These are phyloP conservation scores for Penicillium pulvis DNA, from an alignment of 495 filamentous ascomycete species.

Conservation along the genomic window DNA sequence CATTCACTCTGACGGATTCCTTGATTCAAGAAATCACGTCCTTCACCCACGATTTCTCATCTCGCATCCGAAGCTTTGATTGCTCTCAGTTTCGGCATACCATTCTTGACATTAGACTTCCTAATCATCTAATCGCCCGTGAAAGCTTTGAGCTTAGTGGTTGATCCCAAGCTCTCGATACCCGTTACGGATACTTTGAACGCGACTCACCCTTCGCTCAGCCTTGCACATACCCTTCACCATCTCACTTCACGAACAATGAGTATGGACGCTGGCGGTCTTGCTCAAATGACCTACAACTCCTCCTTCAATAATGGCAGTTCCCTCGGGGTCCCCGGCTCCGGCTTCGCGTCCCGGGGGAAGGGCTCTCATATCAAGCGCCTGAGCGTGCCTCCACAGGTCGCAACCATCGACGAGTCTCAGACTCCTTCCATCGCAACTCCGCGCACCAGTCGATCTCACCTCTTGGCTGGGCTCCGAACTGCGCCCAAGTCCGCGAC, in stretches of 20 bases:
- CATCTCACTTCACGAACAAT: constrained; percentile 39
- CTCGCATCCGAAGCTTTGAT: constrained; percentile 17
- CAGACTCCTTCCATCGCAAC: constrained; percentile 60
- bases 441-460: constrained; percentile 90
- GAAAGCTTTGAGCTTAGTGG: constrained; percentile 32
- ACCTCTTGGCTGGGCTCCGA: constrained; percentile 88
- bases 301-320: constrained; percentile 64
- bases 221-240: constrained; percentile 38
- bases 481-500: constrained; percentile 89
- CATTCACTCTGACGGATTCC: constrained; percentile 14
- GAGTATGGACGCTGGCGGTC: constrained; percentile 98
- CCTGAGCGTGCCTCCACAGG: constrained; percentile 64
- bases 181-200: constrained; percentile 11
- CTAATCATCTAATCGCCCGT: constrained; percentile 45
- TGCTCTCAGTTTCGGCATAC: constrained; percentile 17
- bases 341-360: constrained; percentile 81
- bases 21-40: constrained; percentile 22
- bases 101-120: constrained; percentile 23
- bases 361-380: constrained; percentile 85
- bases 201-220: constrained; percentile 21
- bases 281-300: constrained; percentile 98
- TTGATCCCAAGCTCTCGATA: constrained; percentile 34
- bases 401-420: constrained; percentile 67
- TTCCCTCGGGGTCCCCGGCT: constrained; percentile 69
- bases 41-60: constrained; percentile 11